A percentile compares a stretch with the other conserved stretches of the same genome.
phyloP scores from a whole-genome alignment of 2,329 filamentous ascomycete species.

The Fusarium multiceps region DNA sequence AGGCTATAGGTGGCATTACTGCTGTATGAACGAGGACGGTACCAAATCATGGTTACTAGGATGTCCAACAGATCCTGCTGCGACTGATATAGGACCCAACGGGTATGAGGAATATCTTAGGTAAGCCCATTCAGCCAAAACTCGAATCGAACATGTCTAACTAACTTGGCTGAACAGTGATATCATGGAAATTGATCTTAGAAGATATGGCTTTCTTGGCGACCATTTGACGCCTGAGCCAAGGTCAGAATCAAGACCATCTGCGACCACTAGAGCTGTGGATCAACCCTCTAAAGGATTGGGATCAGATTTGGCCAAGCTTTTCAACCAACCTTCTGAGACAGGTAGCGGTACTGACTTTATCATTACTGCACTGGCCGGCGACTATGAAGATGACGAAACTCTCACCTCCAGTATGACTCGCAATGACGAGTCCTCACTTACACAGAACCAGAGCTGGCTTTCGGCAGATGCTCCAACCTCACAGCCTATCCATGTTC shows the following conservation, averaged over 20 bases:
- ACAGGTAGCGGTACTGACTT: constrained; percentile 90
- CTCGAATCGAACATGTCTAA: constrained; percentile 27
- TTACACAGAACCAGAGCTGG: constrained; percentile 63
- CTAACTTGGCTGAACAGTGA: constrained; percentile 65
- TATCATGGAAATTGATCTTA: constrained; percentile 91
- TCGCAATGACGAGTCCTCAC: constrained; percentile 55
- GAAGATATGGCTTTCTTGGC: constrained; percentile 89
- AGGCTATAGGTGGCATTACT: constrained; percentile 98
- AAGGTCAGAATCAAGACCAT: constrained; percentile 61
- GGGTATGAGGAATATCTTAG: constrained; percentile 89
- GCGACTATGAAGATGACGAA: constrained; percentile 78
- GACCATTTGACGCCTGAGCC: constrained; percentile 74
- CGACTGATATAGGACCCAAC: constrained; percentile 73
- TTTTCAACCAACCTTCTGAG: constrained; percentile 89
- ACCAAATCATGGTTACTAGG: constrained; percentile 98
- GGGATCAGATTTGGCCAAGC: constrained; percentile 84
- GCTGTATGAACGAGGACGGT: constrained; percentile 92
- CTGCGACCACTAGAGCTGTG: constrained; percentile 58
- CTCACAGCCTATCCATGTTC: constrained; percentile 90
- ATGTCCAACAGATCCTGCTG: constrained; percentile 78
- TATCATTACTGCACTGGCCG: constrained; percentile 86
- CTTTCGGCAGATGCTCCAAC: constrained; percentile 71
- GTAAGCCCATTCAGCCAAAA: constrained; percentile 38
- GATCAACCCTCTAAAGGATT: constrained; percentile 74
- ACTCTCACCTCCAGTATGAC: constrained; percentile 64